Percentiles rank a stretch among this genome's conserved stretches.
These are phyloP conservation scores for Fusarium clavum DNA, from an alignment of 2,329 filamentous ascomycete species.

Conservation along the genomic window DNA sequence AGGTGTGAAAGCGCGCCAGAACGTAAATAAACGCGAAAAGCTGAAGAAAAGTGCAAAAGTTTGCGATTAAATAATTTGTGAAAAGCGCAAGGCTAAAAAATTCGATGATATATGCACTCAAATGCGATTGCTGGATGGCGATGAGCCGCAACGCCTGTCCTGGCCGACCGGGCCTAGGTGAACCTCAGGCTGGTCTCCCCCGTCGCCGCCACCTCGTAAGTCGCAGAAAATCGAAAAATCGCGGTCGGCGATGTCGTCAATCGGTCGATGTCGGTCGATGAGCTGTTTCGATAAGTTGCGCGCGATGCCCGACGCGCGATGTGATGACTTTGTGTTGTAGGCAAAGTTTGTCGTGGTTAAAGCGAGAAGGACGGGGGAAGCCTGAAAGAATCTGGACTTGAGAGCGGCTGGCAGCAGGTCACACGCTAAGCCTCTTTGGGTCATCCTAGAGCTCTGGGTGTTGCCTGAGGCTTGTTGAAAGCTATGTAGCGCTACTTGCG, in stretches of 20 bases:
- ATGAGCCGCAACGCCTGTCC: constrained; percentile 57
- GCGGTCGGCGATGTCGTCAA: constrained; percentile 52
- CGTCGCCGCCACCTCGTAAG: constrained; percentile 59
- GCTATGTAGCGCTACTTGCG: constrained; percentile 30
- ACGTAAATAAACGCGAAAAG: constrained; percentile 43
- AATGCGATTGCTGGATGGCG: constrained; percentile 55
- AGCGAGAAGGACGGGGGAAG: constrained; percentile 54
- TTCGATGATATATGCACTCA: constrained; percentile 51
- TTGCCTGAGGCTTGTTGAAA: constrained; percentile 42
- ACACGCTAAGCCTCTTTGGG: constrained; percentile 38
- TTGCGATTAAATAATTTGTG: constrained; percentile 36
- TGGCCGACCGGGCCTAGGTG: constrained; percentile 59
- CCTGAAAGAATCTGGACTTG: constrained; percentile 60
- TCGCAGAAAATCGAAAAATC: constrained; percentile 53
- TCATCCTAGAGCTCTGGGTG: constrained; percentile 27
- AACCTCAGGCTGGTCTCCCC: constrained; percentile 59
- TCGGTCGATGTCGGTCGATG: constrained; percentile 44
- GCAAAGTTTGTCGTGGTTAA: constrained; percentile 60
- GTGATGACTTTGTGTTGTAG: constrained; percentile 56
- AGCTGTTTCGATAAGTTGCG: constrained; percentile 50
- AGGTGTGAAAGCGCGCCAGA: constrained; percentile 42
- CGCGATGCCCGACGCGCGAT: constrained; percentile 66
- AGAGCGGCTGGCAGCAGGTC: constrained; percentile 52
- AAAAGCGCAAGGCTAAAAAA: constrained; percentile 43
- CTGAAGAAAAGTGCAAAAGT: constrained; percentile 42